These are phyloP conservation scores for Ustilago xerochloae DNA, from an alignment of 1,284 basidiomycete species.

Conservation along the genomic window DNA sequence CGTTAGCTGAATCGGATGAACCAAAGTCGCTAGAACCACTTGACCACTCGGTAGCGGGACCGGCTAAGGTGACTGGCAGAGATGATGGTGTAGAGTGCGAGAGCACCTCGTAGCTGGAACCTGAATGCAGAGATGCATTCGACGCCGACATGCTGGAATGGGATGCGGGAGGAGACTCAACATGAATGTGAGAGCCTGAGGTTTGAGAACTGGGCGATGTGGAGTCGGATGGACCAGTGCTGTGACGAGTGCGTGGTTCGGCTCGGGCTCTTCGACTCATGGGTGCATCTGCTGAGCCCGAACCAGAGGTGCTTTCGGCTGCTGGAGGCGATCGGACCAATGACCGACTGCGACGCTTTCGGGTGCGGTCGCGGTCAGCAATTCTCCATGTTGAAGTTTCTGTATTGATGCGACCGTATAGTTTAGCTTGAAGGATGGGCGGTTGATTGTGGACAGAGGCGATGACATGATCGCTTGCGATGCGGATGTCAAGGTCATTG, in stretches of 20 bases:
- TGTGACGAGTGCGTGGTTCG: not conserved
- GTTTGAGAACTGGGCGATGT: slow-evolving; percentile 6
- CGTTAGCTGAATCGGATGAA: slow-evolving; percentile 44
- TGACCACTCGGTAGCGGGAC: slow-evolving; percentile 33
- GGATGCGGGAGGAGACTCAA: slow-evolving; percentile 33
- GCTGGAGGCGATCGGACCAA: slow-evolving; percentile 18
- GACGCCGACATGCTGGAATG: slow-evolving; percentile 42
- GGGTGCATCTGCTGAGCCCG: slow-evolving; percentile 10
- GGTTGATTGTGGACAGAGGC: slow-evolving; percentile 45
- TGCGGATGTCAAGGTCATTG: slow-evolving; percentile 46
- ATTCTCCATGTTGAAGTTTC: slow-evolving; percentile 57
- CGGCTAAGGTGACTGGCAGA: slow-evolving; percentile 13
- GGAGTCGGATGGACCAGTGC: slow-evolving; percentile 8
- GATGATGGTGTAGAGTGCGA: slow-evolving; percentile 14
- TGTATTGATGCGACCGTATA: slow-evolving; percentile 52
- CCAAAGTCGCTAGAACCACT: slow-evolving; percentile 51
- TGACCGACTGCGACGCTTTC: slow-evolving; percentile 37
- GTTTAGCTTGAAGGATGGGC: slow-evolving; percentile 53
- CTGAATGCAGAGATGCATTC: slow-evolving; percentile 33
- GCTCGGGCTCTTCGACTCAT: not conserved
- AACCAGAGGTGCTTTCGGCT: slow-evolving; percentile 19
- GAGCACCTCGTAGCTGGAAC: slow-evolving; percentile 48
- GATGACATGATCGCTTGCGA: slow-evolving; percentile 45
- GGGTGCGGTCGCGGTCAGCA: slow-evolving; percentile 38
- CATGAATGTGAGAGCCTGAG: slow-evolving; percentile 8